These are phyloP conservation scores for Adansonia grandidieri DNA, from an alignment of 441 rosid species.

Conservation along the genomic window DNA sequence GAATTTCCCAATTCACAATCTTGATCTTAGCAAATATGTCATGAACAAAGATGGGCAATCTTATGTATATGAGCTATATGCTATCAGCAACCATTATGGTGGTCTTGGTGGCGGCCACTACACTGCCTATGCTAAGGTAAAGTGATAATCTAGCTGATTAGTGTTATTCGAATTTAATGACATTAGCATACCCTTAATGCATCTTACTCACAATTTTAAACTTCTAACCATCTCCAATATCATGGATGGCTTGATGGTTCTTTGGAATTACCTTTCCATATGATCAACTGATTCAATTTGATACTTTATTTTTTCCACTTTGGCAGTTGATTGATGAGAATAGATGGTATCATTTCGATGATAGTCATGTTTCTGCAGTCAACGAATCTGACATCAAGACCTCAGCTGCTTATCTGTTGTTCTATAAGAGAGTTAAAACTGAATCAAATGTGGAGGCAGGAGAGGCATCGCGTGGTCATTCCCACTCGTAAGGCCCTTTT, in stretches of 20 bases:
- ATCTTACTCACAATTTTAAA: background rate
- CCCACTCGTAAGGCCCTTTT: constrained; percentile 17
- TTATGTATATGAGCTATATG: constrained; percentile 58
- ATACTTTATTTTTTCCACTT: constrained; percentile 7
- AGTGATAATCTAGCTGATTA: background rate
- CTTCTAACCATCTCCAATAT: background rate
- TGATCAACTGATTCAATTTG: background rate
- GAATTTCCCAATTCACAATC: constrained; percentile 61
- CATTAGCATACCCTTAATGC: background rate
- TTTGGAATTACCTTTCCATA: background rate
- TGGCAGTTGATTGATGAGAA: constrained; percentile 83
- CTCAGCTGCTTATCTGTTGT: constrained; percentile 84
- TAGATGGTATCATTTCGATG: constrained; percentile 93
- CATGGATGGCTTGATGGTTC: background rate
- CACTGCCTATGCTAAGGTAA: constrained; percentile 73
- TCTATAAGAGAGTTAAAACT: constrained; percentile 67
- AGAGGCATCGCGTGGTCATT: constrained; percentile 41
- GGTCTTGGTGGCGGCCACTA: constrained; percentile 76
- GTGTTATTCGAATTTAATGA: background rate
- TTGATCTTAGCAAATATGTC: constrained; percentile 64
- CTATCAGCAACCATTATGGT: constrained; percentile 77
- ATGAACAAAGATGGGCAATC: constrained; percentile 55
- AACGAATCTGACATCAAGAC: constrained; percentile 75
- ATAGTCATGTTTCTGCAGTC: constrained; percentile 67
- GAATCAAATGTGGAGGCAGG: constrained; percentile 38